Evolutionary conservation across 805 yeast species (phyloP).

Genomic region (Tetrapisispora namnaoensis): DNA sequence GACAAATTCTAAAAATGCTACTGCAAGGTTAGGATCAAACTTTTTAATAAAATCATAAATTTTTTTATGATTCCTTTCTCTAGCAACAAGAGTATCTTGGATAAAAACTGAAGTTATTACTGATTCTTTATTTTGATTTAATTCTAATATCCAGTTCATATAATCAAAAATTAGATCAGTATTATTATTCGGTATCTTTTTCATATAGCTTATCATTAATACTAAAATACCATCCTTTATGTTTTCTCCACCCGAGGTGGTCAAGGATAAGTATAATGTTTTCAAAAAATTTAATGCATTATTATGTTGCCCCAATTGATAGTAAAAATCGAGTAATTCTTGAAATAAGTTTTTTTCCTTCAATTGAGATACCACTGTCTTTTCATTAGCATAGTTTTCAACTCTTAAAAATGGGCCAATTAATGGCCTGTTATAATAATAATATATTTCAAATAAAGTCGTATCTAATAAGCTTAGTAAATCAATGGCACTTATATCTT

Average conservation of each 20-base stretch:
- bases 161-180: constrained; percentile 49
- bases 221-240: constrained; percentile 11
- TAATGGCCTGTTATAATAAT: constrained; percentile 55
- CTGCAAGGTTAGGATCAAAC: constrained; percentile 24
- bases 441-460: constrained; percentile 64
- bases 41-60: constrained; percentile 44
- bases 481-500: constrained; percentile 30
- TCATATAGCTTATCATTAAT: constrained; percentile 41
- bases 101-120: constrained; percentile 47
- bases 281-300: constrained; percentile 57
- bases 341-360: constrained; percentile 39
- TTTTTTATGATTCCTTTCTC: constrained; percentile 42
- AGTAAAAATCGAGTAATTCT: constrained; percentile 73
- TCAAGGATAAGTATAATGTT: constrained; percentile 14
- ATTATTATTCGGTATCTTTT: constrained; percentile 40
- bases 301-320: constrained; percentile 48
- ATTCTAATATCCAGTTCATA: constrained; percentile 37
- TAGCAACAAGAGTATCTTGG: constrained; percentile 53
- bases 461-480: constrained; percentile 55
- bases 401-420: constrained; percentile 77
- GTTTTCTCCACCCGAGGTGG: constrained; percentile 4
- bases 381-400: constrained; percentile 61
- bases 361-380: constrained; percentile 48
- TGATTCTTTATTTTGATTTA: constrained; percentile 23
- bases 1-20: constrained; percentile 45